Evolutionary conservation across 2,329 filamentous ascomycete genomes (phyloP), one percentile per base, ranked within the genome.

Genomic region (Colletotrichum phormii): DNA sequence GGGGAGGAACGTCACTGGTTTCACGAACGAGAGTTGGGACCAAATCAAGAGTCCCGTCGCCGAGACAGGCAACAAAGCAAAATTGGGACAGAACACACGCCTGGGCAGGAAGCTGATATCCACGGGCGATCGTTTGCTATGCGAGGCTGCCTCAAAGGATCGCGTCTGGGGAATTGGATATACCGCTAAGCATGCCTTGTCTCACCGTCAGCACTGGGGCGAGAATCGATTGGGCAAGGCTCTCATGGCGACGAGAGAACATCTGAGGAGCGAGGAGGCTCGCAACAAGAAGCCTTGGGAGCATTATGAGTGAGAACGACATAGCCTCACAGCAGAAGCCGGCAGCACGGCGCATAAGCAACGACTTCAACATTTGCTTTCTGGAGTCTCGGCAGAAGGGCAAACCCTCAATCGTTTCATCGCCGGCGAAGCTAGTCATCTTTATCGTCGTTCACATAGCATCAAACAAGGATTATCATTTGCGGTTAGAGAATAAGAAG

Each of bases 81-180:
- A 83, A 75, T 83, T 82, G 59, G 74, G 77, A 12, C 78, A 81
- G 67, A 79, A 81, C 73, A 33, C 63, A 12, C 70, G 75, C 18
- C 70, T 83, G 26, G 76, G 74, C 51, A 57, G 74, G 13, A 79
- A 78, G 55, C 73, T 83, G 51, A 68, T 83, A 1, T 77, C 73
- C 3, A 82, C 81, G 5, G 77, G 80, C 3, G 75, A 80, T 42
- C 72, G 78, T 22, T n/a, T 79, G 53, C 75, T 82, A 1, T 78
- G 77, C 6, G 80, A 82, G 54, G 81, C 80, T 7, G 76, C 78
- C 26, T 76, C 76, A 0, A 69, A 60, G 29, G 82, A 83, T 74
- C 74, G 78, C 3, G 75, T 82, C 15, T 83, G 24, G 26, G 62
- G 67, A 1, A 70, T 49, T 24, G 18, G 54, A 2, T 66, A 59